These are phyloP conservation scores for Lipomyces japonicus DNA, from an alignment of 805 yeast species.

Conservation along the genomic window DNA sequence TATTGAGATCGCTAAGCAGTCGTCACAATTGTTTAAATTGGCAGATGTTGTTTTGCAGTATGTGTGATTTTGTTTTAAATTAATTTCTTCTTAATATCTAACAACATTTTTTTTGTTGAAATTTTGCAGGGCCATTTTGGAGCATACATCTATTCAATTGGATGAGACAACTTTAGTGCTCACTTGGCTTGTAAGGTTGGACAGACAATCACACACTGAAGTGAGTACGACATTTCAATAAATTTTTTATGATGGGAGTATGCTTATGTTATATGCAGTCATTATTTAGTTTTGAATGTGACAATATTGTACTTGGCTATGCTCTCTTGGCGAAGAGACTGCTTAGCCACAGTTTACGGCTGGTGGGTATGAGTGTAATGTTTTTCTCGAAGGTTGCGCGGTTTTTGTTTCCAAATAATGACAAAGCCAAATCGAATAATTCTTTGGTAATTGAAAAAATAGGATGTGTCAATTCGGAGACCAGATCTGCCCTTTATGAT, in stretches of 20 bases:
- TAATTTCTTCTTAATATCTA: not conserved
- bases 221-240: not conserved
- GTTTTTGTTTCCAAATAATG: slow-evolving; percentile 9
- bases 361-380: not conserved
- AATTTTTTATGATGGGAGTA: not conserved
- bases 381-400: not conserved
- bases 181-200: slow-evolving; percentile 1
- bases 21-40: slow-evolving; percentile 6
- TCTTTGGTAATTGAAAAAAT: not conserved
- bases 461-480: slow-evolving; percentile 8
- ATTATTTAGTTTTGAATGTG: not conserved
- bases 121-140: slow-evolving; percentile 1
- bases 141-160: not conserved
- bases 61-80: no score
- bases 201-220: slow-evolving; percentile 2
- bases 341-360: not conserved
- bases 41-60: slow-evolving; percentile 5
- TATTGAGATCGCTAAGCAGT: not conserved
- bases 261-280: slow-evolving; percentile 1
- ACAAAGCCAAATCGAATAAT: not conserved
- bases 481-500: slow-evolving; percentile 8
- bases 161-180: slow-evolving; percentile 2
- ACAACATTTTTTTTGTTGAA: not conserved
- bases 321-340: not conserved
- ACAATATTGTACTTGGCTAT: slow-evolving; percentile 12